Evolutionary conservation across 2,329 filamentous ascomycete species (phyloP), one percentile per base, ranked within the genome.

Genomic region (Xylariaceae sp.): DNA sequence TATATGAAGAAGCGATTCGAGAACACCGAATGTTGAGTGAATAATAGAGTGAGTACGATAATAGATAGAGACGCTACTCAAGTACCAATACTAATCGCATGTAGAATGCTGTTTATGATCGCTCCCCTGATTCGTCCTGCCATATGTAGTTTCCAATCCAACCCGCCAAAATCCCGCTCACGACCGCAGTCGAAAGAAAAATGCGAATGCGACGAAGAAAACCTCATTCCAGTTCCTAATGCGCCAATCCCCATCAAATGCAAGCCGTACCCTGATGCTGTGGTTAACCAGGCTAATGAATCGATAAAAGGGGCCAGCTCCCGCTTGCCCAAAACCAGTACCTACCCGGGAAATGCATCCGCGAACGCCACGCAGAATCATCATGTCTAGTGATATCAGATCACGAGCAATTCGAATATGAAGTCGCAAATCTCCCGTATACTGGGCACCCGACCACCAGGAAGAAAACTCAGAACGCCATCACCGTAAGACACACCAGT

Each of bases 341-440:
- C 51, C 51, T 47, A 49, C 23, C 17, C 17, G 18, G 5, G 17
- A 8, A 3, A 48, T 30, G 4, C 48, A 2, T 11, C 23, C 49
- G 39, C 4, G 55, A 60, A 59, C 54, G 53, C 56, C 39, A 50
- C 47, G 37, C 48, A 53, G 56, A 35, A 53, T 39, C 30, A 44
- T 56, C 48, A 51, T 55, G 10, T 53, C 49, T 56, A 55, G 11
- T 52, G n/a, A 55, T n/a, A 56, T 66, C 61, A 71, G 45, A 69
- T 58, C 51, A 73, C 69, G 15, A 73, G 62, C 3, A 55, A 65
- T 47, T 71, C 69, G 55, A 73, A 61, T 49, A 72, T 60, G 13
- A 68, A 66, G 58, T 73, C 71, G 47, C 63, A 71, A 10, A 73
- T 63, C 35, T 72, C 69, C n/a, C 69, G 67, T 45, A 71, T 52